A percentile compares a stretch with the other conserved stretches of the same genome.
Evolutionary conservation across 441 rosid genomes (phyloP).

Genomic region (Adansonia gregorii): DNA sequence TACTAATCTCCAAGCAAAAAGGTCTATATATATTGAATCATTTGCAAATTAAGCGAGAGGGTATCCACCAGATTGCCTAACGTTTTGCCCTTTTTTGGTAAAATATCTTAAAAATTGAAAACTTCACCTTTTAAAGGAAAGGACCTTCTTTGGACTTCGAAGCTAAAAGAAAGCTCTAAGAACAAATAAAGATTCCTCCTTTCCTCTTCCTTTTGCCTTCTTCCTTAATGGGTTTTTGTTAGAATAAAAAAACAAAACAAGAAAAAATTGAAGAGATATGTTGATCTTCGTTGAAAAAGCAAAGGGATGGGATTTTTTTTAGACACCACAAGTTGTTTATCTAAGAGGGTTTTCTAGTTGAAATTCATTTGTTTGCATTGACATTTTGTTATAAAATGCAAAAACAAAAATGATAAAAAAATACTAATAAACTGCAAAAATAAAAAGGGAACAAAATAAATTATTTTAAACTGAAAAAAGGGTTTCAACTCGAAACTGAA

Average conservation of each 20-base stretch:
- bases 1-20: not conserved
- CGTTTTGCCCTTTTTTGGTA: conserved; percentile 9
- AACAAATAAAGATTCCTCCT: not conserved
- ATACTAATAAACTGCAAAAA: not conserved
- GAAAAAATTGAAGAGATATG: not conserved
- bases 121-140: conserved; percentile 25
- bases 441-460: not conserved
- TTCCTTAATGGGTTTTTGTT: not conserved
- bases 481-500: not conserved
- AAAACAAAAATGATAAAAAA: not conserved
- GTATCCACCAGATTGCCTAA: conserved; percentile 15
- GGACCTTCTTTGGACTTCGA: conserved; percentile 12
- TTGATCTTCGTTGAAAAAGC: not conserved
- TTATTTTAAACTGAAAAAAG: not conserved
- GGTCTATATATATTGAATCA: conserved; percentile 16
- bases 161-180: conserved; percentile 2
- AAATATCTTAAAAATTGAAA: not conserved
- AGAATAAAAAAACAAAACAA: not conserved
- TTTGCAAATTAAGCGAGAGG: conserved; percentile 31
- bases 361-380: conserved; percentile 10
- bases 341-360: conserved; percentile 21
- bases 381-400: not conserved
- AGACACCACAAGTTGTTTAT: conserved; percentile 54
- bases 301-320: conserved; percentile 19
- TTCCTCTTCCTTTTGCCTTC: not conserved